Base-by-base conservation (phyloP, 306 rosid genomes). In the Delonix regia region DNA sequence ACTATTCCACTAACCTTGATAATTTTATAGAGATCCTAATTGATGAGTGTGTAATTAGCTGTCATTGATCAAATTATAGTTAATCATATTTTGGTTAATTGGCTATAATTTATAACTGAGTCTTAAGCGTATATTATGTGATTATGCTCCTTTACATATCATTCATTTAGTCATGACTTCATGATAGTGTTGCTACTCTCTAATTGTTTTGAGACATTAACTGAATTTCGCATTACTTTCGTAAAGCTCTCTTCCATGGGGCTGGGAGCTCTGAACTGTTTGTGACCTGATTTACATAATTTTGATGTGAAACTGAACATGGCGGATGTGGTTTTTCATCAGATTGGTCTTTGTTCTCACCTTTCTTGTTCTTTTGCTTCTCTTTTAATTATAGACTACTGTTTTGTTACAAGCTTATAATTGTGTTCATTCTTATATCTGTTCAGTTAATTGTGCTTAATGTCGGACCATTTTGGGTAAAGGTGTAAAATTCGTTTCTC, bases 1-100 rank as follows among this genome's bases (percentile, higher is more conserved):
- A 87, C 83, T 56, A 27, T 36, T 42, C 71, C 41, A 28, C 34
- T 22, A 4, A 4, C 25, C 38, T 24, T 16, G 2, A 73, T 39
- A 56, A 14, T 15, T 36, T 71, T 52, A 13, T 34, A 52, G 25
- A 36, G 16, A 55, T 73, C 18, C 38, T 55, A 15, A 39, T 53
- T 16, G 53, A 56, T 34, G 76, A 33, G 9, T 34, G 39, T 52
- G 21, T 19, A 71, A 52, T 12, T 15, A 53, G 13, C 13, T 21
- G 4, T n/a, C 30, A 33, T 33, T 9, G 1, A 70, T 48, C 8
- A 71, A 22, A 12, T 19, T 48, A 11, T 56, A 4, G 34, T 6
- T 22, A 4, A 9, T n/a, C 13, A 25, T 25, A 59, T 27, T 59
- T 27, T 59, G 65, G 14, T 59, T n/a, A 13, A 60, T 28, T 15